Evolutionary conservation across 2,329 filamentous ascomycete species (phyloP).

Genomic region (Coleophoma eucalyptorum): DNA sequence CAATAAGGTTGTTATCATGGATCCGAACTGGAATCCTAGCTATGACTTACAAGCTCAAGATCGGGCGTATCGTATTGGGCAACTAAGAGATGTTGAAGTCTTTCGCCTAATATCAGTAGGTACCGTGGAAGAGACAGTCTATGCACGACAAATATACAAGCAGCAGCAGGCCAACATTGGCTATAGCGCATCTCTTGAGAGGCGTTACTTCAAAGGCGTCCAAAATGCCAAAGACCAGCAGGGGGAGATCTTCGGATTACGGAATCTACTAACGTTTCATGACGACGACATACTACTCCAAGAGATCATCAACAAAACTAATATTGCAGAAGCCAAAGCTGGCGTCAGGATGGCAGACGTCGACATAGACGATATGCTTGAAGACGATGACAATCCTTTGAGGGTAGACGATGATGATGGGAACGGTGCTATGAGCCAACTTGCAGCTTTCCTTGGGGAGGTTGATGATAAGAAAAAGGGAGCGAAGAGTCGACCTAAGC

Average conservation of each 20-base stretch:
- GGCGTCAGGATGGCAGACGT: conserved; percentile 79
- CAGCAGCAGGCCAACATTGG: conserved; percentile 98
- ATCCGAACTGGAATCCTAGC: conserved; percentile 96
- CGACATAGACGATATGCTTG: conserved; percentile 59
- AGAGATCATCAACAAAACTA: conserved; percentile 98
- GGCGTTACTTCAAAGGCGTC: conserved; percentile 92
- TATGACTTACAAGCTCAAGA: conserved; percentile 96
- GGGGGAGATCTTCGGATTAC: conserved; percentile 89
- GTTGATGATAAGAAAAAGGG: conserved; percentile 40
- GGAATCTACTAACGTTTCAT: conserved; percentile 82
- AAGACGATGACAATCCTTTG: conserved; percentile 44
- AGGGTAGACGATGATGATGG: conserved; percentile 39
- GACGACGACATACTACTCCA: conserved; percentile 75
- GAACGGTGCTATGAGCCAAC: conserved; percentile 66
- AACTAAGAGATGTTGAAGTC: conserved; percentile 89
- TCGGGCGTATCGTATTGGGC: conserved; percentile 91
- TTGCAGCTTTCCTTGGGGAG: conserved; percentile 57
- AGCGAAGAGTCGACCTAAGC: conserved; percentile 40
- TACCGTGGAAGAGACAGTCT: conserved; percentile 95
- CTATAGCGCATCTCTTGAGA: conserved; percentile 87
- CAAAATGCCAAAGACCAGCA: conserved; percentile 79
- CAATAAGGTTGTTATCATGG: conserved; percentile 96
- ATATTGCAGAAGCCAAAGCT: conserved; percentile 87
- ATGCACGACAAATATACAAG: conserved; percentile 96
- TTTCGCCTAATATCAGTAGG: conserved; percentile 88